These are phyloP conservation scores for Gonapodya prolifera DNA, from an alignment of 192 early-diverging fungal species.

Conservation along the genomic window DNA sequence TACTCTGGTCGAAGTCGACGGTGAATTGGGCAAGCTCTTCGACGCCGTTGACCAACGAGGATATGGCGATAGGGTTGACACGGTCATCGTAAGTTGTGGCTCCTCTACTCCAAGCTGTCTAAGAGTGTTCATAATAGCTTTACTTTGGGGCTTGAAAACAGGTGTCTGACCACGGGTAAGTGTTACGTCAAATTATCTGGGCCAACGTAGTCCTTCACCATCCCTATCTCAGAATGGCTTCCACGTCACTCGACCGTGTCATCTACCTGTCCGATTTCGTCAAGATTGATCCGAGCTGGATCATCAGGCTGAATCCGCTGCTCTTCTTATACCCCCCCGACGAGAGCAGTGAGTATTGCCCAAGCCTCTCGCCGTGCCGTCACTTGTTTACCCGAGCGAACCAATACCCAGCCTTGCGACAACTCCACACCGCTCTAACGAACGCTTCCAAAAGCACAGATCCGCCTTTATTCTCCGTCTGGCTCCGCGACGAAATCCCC, in stretches of 20 bases:
- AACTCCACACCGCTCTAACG: background rate
- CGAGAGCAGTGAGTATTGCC: background rate
- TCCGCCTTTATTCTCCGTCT: slow-evolving; percentile 25
- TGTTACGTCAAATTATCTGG: too few relatives aligned
- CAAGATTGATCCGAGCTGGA: background rate
- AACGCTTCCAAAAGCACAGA: background rate
- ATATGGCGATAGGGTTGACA: background rate
- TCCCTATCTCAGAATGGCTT: too few relatives aligned
- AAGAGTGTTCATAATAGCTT: too few relatives aligned
- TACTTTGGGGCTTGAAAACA: background rate
- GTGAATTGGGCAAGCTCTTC: background rate
- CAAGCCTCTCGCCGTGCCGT: too few relatives aligned
- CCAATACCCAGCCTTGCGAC: too few relatives aligned
- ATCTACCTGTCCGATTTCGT: background rate
- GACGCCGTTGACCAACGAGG: background rate
- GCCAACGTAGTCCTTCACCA: too few relatives aligned
- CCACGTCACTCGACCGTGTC: background rate
- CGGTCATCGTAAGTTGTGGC: slow-evolving; percentile 6
- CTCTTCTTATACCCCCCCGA: background rate
- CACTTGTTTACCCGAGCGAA: too few relatives aligned
- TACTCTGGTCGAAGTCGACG: slow-evolving; percentile 6
- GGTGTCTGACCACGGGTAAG: background rate
- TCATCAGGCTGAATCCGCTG: background rate
- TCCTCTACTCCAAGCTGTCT: too few relatives aligned
- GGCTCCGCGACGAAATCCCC: slow-evolving; percentile 58